Evolutionary conservation across 2,329 filamentous ascomycete species (phyloP).

Genomic region (Moelleriella libera): DNA sequence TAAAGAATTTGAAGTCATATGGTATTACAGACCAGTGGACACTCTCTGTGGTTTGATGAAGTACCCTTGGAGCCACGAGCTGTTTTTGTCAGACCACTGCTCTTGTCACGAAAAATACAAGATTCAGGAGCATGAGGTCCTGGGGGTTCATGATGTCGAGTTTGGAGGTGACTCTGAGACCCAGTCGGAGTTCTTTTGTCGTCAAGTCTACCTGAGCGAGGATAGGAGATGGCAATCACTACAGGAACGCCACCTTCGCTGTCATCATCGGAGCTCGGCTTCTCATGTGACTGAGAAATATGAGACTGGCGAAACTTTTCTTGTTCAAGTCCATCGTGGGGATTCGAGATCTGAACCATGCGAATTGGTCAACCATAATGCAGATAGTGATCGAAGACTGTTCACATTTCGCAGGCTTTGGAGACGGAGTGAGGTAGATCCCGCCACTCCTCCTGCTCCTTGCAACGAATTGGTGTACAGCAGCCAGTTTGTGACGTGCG

Average conservation of each 20-base stretch:
- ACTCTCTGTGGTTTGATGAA: constrained; percentile 54
- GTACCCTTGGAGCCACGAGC: constrained; percentile 58
- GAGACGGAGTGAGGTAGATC: constrained; percentile 29
- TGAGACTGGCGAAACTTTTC: constrained; percentile 43
- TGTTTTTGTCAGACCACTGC: constrained; percentile 67
- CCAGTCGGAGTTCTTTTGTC: constrained; percentile 46
- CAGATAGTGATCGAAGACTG: not conserved
- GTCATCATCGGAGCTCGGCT: constrained; percentile 20
- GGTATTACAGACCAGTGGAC: constrained; percentile 59
- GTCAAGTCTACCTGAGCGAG: constrained; percentile 51
- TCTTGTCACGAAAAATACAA: constrained; percentile 40
- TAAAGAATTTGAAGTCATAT: constrained; percentile 47
- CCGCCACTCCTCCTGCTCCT: constrained; percentile 12
- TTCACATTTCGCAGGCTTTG: constrained; percentile 35
- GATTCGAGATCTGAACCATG: constrained; percentile 40
- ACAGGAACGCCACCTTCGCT: constrained; percentile 36
- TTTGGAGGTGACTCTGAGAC: constrained; percentile 37
- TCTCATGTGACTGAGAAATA: constrained; percentile 18
- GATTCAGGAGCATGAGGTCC: constrained; percentile 39
- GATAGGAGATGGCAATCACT: constrained; percentile 50
- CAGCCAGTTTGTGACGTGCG: constrained; percentile 23
- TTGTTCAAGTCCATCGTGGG: constrained; percentile 21
- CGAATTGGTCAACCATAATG: constrained; percentile 30
- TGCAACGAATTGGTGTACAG: constrained; percentile 49
- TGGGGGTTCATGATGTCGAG: constrained; percentile 41